Percentiles rank a stretch among this genome's conserved stretches.
These are phyloP conservation scores for Rhizopogon roseolus DNA, from an alignment of 768 basidiomycete genomes.

Conservation along the genomic window DNA sequence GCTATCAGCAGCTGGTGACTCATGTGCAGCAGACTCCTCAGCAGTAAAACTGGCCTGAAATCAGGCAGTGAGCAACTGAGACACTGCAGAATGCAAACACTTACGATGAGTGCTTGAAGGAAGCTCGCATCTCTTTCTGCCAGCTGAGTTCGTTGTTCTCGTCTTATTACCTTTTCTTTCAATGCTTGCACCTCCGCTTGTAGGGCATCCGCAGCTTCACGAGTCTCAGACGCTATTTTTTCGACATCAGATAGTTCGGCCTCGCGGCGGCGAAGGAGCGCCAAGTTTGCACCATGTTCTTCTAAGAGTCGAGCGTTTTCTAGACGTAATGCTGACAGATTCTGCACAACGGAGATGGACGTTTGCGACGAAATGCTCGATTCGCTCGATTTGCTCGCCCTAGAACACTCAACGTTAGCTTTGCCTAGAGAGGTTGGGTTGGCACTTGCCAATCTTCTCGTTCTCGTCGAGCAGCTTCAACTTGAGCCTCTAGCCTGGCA, in stretches of 20 bases:
- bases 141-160: constrained; percentile 35
- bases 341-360: constrained; percentile 52
- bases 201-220: constrained; percentile 26
- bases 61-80: neutral
- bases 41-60: constrained; percentile 59
- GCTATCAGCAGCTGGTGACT: constrained; percentile 20
- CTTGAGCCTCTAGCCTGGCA: constrained; percentile 56
- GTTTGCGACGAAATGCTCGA: constrained; percentile 37
- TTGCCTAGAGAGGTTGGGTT: neutral
- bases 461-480: constrained; percentile 55
- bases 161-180: constrained; percentile 33
- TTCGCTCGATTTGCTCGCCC: constrained; percentile 33
- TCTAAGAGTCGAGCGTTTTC: constrained; percentile 61
- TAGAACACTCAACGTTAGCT: constrained; percentile 12
- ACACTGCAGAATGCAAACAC: constrained; percentile 18
- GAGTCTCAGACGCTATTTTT: constrained; percentile 31
- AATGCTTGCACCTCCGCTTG: constrained; percentile 33
- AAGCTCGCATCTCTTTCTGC: constrained; percentile 64
- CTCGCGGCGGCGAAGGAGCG: constrained; percentile 50
- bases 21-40: constrained; percentile 41
- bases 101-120: constrained; percentile 59
- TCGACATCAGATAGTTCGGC: constrained; percentile 41
- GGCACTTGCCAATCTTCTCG: constrained; percentile 51
- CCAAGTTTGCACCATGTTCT: constrained; percentile 55
- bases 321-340: constrained; percentile 55